A percentile compares a stretch with the other conserved stretches of the same genome.
Evolutionary conservation across 2,329 filamentous ascomycete species (phyloP).

Genomic region (Apiospora arundinis): DNA sequence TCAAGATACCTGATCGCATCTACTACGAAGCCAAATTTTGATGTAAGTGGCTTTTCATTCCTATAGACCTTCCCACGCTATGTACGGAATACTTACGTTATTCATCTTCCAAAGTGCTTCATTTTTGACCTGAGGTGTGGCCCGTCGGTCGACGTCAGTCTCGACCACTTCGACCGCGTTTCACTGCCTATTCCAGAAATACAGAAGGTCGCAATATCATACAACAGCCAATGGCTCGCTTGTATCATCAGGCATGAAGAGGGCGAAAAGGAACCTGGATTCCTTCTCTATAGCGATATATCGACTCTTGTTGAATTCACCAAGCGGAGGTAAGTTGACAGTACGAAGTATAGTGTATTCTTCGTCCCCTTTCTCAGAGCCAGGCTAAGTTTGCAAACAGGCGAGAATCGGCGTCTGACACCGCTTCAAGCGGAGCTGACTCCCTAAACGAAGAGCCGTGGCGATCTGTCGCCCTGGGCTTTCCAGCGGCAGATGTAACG

Average conservation of each 20-base stretch:
- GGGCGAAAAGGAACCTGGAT: background rate
- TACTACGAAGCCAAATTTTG: conserved; percentile 13
- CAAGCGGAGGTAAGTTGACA: background rate
- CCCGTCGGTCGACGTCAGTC: background rate
- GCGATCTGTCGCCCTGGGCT: background rate
- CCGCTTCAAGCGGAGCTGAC: conserved; percentile 2
- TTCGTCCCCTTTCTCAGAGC: background rate
- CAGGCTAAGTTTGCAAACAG: background rate
- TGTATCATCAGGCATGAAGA: background rate
- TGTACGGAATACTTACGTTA: background rate
- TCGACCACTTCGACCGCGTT: background rate
- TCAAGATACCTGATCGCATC: conserved; percentile 6
- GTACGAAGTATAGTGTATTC: too few species aligned
- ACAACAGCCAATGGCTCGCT: background rate
- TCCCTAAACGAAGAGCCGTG: background rate
- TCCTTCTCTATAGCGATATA: background rate
- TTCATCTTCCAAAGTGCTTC: background rate
- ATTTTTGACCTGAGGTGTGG: background rate
- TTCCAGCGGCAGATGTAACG: conserved; percentile 9
- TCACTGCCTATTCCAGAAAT: conserved; percentile 9
- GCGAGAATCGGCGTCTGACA: conserved; percentile 4
- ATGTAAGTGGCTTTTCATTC: background rate
- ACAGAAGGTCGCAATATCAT: conserved; percentile 9
- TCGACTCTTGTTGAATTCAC: background rate
- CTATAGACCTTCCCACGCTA: background rate